phyloP scores from a whole-genome alignment of 768 basidiomycete genomes.

The Agaricus sinodeliciosus region DNA sequence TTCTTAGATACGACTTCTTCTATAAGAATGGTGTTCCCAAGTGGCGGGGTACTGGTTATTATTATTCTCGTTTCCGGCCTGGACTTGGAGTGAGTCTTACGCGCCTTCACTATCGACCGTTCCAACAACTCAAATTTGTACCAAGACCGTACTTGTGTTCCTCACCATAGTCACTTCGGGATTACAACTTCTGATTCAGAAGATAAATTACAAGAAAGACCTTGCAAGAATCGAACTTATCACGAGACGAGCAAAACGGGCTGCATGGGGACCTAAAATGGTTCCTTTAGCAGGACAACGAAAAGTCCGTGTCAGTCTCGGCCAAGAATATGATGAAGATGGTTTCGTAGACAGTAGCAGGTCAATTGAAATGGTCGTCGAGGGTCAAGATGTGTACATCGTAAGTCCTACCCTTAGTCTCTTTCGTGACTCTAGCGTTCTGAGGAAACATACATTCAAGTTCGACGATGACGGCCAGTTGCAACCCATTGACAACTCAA shows the following conservation, averaged over 20 bases:
- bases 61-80: constrained; percentile 95
- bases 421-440: background rate
- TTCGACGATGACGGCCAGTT: constrained; percentile 54
- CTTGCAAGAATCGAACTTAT: constrained; percentile 59
- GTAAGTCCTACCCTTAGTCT: constrained; percentile 35
- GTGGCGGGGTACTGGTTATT: constrained; percentile 96
- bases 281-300: constrained; percentile 54
- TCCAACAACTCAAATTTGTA: background rate
- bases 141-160: constrained; percentile 70
- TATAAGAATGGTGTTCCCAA: constrained; percentile 96
- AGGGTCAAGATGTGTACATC: constrained; percentile 67
- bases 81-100: constrained; percentile 55
- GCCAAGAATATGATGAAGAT: constrained; percentile 50
- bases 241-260: constrained; percentile 51
- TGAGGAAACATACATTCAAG: constrained; percentile 26
- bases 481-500: constrained; percentile 51
- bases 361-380: constrained; percentile 77
- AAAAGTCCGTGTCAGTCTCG: constrained; percentile 74
- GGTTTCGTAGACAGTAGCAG: constrained; percentile 43
- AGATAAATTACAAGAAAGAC: constrained; percentile 71
- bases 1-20: constrained; percentile 79
- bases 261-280: constrained; percentile 82
- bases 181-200: constrained; percentile 77
- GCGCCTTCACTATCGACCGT: background rate
- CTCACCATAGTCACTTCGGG: constrained; percentile 69